A percentile compares a stretch with the other conserved stretches of the same genome.
These are phyloP conservation scores for Eimeria sp. DNA, from an alignment of 169 alveolate species.

Conservation along the genomic window DNA sequence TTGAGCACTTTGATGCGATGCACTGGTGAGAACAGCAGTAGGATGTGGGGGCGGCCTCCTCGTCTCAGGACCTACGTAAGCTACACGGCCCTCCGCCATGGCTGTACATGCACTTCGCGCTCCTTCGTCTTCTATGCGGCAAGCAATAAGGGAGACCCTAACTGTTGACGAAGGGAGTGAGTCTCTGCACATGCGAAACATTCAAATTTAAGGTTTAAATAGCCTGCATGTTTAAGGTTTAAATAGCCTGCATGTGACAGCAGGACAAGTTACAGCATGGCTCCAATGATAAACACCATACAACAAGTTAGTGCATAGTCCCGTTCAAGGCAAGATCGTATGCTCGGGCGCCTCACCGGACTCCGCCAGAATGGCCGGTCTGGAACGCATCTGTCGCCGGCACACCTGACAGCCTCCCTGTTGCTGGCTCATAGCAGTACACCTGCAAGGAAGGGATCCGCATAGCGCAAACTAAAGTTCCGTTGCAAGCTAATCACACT, in stretches of 20 bases:
- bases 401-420: not conserved
- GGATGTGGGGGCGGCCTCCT: slow-evolving; percentile 14
- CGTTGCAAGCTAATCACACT: not conserved
- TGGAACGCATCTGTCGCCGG: not conserved
- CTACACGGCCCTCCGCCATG: slow-evolving; percentile 49
- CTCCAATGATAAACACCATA: too few relatives aligned
- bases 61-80: slow-evolving; percentile 24
- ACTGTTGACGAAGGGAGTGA: not conserved
- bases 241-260: not conserved
- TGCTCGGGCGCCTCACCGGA: not conserved
- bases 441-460: not conserved
- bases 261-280: not conserved
- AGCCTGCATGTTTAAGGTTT: not conserved
- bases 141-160: slow-evolving; percentile 15
- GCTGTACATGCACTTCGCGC: slow-evolving; percentile 45
- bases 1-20: slow-evolving; percentile 7
- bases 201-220: not conserved
- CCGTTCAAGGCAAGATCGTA: not conserved
- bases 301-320: not conserved
- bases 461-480: not conserved
- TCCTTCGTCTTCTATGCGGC: slow-evolving; percentile 51
- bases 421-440: slow-evolving; percentile 34
- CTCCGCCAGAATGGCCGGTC: slow-evolving; percentile 1
- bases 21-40: not conserved
- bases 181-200: slow-evolving; percentile 8